These are phyloP conservation scores for Leishmania amazonensis DNA, from an alignment of 208 protist species.

Conservation along the genomic window DNA sequence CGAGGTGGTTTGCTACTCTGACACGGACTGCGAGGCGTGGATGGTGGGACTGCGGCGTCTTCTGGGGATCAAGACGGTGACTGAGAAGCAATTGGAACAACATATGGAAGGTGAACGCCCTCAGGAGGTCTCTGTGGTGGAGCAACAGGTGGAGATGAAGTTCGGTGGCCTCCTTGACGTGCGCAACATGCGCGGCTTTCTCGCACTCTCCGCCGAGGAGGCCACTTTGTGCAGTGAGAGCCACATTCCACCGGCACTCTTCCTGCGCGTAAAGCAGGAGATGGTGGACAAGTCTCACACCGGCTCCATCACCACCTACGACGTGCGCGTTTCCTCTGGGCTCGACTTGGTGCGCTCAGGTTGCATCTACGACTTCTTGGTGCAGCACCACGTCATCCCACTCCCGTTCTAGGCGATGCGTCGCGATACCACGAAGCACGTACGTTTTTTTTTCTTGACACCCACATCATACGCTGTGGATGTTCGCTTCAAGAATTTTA, in stretches of 20 bases:
- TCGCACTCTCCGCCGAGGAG: constrained; percentile 77
- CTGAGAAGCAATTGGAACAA: constrained; percentile 65
- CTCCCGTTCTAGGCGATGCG: constrained; percentile 34
- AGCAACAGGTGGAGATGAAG: constrained; percentile 55
- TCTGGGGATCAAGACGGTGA: constrained; percentile 59
- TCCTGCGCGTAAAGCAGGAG: constrained; percentile 87
- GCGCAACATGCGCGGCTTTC: constrained; percentile 82
- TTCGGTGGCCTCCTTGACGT: constrained; percentile 86
- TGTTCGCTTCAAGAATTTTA: neutral
- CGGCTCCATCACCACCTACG: constrained; percentile 79
- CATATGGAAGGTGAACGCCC: constrained; percentile 22
- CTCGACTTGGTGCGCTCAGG: constrained; percentile 79
- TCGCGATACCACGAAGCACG: too few species aligned
- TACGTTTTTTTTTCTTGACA: too few species aligned
- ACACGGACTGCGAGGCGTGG: constrained; percentile 92
- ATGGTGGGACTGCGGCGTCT: constrained; percentile 85
- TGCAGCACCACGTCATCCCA: constrained; percentile 59
- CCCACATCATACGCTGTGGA: neutral
- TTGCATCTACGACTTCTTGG: constrained; percentile 78
- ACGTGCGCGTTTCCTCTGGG: constrained; percentile 79
- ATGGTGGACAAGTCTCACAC: constrained; percentile 77
- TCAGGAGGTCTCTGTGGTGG: constrained; percentile 13
- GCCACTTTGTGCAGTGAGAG: constrained; percentile 79
- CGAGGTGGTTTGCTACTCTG: constrained; percentile 90
- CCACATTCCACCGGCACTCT: constrained; percentile 87